Evolutionary conservation across 148 eudicot genomes (phyloP), one percentile per base, ranked within the genome.

Genomic region (Amaranthus cruentus): DNA sequence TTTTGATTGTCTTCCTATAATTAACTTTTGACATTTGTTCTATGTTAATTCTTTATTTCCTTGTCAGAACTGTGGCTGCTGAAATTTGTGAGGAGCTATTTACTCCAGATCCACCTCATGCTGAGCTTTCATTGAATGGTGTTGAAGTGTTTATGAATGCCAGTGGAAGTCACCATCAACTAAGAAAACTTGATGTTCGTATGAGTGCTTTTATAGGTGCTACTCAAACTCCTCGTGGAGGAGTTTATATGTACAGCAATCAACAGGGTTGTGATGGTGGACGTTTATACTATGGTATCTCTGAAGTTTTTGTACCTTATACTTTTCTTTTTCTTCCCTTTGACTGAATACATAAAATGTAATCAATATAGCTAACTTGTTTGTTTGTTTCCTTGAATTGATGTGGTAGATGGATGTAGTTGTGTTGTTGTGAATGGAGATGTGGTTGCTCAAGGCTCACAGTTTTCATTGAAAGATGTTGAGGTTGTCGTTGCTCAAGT

Each of bases 241-340:
- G 98, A 71, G 93, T 93, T 71, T 90, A 93, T 83, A 88, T 93
- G 98, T 93, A 90, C 72, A 89, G 98, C 73, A 94, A 91, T 83
- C 98, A 94, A 7, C 97, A 91, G 81, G 97, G 98, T 79, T 95
- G 97, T 82, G 97, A 95, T 79, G 97, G 97, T 69, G 86, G 97
- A 51, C 96, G 97, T 72, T 89, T 91, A 71, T 91, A 95, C 76
- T 95, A 87, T 75, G 98, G 98, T 95, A 83, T 60, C 63, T 67
- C 15, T 67, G 14, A 64, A 47, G 8, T 49, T 55, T 65, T 21
- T 14, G 21, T 18, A 18, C 72, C 68, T 62, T 61, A 43, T 7
- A 61, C 21, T 38, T 68, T 65, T 73, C 49, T 50, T 13, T n/a
- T 50, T 12, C 2, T 52, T 47, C 49, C 13, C 53, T 18, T 51